Evolutionary conservation across 371 early-diverging fungal species (phyloP), one percentile per base, ranked within the genome.

Genomic region (Actinomucor elegans): DNA sequence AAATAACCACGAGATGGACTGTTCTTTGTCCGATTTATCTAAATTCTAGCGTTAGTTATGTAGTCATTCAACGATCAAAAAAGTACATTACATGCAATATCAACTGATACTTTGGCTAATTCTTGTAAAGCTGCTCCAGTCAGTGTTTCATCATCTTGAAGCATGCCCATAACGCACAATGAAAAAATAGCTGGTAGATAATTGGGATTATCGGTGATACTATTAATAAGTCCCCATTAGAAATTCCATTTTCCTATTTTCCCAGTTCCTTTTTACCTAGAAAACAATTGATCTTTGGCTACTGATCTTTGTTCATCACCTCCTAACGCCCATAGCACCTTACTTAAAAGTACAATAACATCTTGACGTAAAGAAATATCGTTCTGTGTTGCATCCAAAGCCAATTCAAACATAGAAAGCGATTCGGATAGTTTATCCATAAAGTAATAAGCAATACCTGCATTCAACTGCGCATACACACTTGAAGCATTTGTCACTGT

Each of bases 261-360:
- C 9, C 54, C 45, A 43, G 67, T 74, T 59, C 73, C 61, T 10
- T 59, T 34, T 47, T 78, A 79, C 69, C 82, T 75, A 14, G 74
- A 62, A 52, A 93, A 78, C 46, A 96, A 66, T 52, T 94, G 88
- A 44, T 92, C 83, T 56, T 92, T 90, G 27, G 94, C 93, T 14
- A 92, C 78, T 3, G 69, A 68, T 20, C 87, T 69, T 56, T 94
- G 91, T 55, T 92, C 89, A 20, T 80, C 81, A 4, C 87, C 83
- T 29, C 90, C 94, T 27, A 94, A 67, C 1, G 91, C 91, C 89
- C 91, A 95, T 28, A 95, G 69, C 0, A 94, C 94, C 65, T 94
- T 92, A 37, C 87, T 84, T 48, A 97, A 55, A 36, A 90, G 52
- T 2, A 93, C 79, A 15, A 83, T 73, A 0, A 91, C 87, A 52